phyloP scores from a whole-genome alignment of 2,329 filamentous ascomycete species.

The Rosellinia necatrix region DNA sequence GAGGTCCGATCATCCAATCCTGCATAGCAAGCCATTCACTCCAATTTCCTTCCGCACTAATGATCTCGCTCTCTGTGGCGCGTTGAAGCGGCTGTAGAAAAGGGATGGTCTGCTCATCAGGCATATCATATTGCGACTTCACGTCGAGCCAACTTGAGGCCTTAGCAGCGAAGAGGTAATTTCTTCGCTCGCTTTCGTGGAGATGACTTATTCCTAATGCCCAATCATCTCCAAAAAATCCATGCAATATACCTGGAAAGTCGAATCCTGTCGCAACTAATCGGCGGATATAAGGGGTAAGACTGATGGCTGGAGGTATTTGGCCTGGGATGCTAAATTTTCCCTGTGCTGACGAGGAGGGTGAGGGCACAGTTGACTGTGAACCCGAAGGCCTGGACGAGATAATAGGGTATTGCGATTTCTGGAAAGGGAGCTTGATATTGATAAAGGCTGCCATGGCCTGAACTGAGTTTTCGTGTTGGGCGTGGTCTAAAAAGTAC shows the following conservation, averaged over 20 bases:
- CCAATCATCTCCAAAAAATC: conserved; percentile 98
- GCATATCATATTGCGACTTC: conserved; percentile 89
- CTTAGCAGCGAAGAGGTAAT: conserved; percentile 95
- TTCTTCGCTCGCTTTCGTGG: conserved; percentile 87
- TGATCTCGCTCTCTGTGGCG: conserved; percentile 78
- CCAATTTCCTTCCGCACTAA: conserved; percentile 82
- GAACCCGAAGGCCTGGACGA: conserved; percentile 46
- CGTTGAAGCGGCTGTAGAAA: conserved; percentile 84
- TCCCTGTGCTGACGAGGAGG: conserved; percentile 34
- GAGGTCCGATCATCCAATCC: conserved; percentile 95
- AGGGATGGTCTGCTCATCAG: conserved; percentile 79
- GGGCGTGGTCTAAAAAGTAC: conserved; percentile 90
- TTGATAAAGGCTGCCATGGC: conserved; percentile 90
- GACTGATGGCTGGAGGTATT: conserved; percentile 58
- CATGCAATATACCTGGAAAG: conserved; percentile 81
- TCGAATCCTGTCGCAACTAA: conserved; percentile 93
- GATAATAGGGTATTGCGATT: conserved; percentile 51
- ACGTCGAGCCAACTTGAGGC: conserved; percentile 87
- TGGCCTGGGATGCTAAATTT: conserved; percentile 37
- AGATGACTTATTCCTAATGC: conserved; percentile 75
- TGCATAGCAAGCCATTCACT: conserved; percentile 96
- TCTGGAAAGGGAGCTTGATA: conserved; percentile 87
- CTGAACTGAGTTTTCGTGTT: conserved; percentile 81
- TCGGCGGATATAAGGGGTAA: conserved; percentile 88
- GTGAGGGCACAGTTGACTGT: conserved; percentile 42